phyloP scores from a whole-genome alignment of 2,329 filamentous ascomycete species.

The Aspergillus quadricinctus region DNA sequence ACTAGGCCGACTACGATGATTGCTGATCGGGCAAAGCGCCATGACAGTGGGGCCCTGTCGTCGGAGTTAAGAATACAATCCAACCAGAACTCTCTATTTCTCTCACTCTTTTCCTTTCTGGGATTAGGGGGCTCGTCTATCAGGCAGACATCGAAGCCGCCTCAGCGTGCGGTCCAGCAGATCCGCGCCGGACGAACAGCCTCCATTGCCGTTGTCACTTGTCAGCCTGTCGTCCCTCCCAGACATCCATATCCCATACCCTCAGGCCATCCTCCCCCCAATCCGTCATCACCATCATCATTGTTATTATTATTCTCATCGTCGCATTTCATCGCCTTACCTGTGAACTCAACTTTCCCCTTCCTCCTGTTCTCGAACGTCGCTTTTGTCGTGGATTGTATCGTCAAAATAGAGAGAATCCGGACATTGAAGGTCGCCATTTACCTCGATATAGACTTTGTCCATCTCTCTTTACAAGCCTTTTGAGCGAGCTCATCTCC shows the following conservation, averaged over 20 bases:
- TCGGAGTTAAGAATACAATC: neutral
- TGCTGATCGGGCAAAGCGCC: neutral
- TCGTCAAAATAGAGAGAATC: neutral
- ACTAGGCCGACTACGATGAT: neutral
- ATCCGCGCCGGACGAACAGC: slow-evolving; percentile 18
- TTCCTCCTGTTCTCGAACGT: neutral
- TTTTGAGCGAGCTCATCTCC: neutral
- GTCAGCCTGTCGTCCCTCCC: slow-evolving; percentile 2
- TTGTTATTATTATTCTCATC: neutral
- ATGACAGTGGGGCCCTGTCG: neutral
- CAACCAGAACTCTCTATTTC: neutral
- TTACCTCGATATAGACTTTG: neutral
- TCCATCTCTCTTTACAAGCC: neutral
- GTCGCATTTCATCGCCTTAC: neutral
- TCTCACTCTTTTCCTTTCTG: slow-evolving; percentile 12
- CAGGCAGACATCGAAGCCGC: slow-evolving; percentile 36
- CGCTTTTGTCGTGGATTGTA: neutral
- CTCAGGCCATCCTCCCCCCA: neutral
- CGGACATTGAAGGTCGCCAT: neutral
- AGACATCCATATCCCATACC: slow-evolving; percentile 11
- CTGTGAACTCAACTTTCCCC: neutral
- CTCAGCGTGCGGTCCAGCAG: slow-evolving; percentile 14
- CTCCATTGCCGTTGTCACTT: slow-evolving; percentile 13
- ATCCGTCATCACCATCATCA: neutral
- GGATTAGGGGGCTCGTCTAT: slow-evolving; percentile 28